phyloP scores from a whole-genome alignment of 257 asterid genomes.

The Prunella vulgaris region DNA sequence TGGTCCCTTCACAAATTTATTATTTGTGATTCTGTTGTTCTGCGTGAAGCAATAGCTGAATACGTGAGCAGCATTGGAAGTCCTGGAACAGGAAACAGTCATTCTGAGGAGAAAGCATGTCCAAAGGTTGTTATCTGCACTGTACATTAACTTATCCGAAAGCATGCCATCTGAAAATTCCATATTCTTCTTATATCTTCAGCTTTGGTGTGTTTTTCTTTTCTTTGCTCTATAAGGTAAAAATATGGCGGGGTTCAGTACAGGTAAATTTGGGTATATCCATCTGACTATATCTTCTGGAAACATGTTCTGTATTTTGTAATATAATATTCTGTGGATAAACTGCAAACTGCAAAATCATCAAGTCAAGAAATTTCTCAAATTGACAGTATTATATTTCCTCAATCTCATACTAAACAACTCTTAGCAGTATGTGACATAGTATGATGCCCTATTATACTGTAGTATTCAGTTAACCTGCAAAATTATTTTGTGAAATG shows the following conservation, averaged over 20 bases:
- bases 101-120: conserved; percentile 54
- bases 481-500: neutral
- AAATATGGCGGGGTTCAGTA: neutral
- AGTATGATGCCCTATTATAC: neutral
- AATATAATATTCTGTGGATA: neutral
- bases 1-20: conserved; percentile 61
- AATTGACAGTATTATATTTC: neutral
- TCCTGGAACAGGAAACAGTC: conserved; percentile 32
- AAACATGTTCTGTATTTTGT: neutral
- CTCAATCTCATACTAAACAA: neutral
- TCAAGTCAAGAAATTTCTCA: neutral
- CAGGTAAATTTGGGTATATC: neutral
- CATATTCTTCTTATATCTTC: conserved; percentile 3
- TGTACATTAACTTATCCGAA: conserved; percentile 3
- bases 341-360: neutral
- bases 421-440: neutral
- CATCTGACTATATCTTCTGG: neutral
- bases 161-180: neutral
- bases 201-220: conserved; percentile 6
- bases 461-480: neutral
- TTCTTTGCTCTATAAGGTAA: neutral
- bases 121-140: conserved; percentile 67
- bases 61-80: conserved; percentile 44
- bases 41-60: conserved; percentile 53
- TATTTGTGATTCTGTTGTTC: conserved; percentile 59